Conservation (phyloP, 345 rosid genomes). For the Corchorus olitorius region DNA sequence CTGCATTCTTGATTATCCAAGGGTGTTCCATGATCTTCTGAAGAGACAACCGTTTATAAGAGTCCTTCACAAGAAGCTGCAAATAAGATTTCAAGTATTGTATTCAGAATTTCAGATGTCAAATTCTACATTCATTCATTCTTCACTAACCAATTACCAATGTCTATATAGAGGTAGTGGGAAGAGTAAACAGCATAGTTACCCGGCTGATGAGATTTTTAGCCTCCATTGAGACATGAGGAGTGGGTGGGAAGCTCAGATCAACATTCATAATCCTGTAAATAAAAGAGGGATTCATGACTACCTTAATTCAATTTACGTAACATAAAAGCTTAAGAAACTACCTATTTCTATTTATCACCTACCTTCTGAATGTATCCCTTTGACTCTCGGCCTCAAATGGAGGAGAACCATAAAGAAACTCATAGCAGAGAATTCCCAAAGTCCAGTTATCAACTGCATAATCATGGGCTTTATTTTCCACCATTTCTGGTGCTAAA, state of each 20-base stretch:
- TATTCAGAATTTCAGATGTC: background rate
- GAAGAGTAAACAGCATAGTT: background rate
- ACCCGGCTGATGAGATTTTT: conserved; percentile 69
- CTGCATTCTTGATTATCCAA: conserved; percentile 83
- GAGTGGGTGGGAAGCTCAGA: conserved; percentile 69
- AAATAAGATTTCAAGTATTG: conserved; percentile 17
- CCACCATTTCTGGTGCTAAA: conserved; percentile 97
- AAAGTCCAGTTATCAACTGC: conserved; percentile 98
- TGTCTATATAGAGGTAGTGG: background rate
- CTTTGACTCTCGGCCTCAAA: conserved; percentile 88
- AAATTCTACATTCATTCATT: background rate
- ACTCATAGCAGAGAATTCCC: conserved; percentile 91
- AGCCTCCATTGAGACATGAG: conserved; percentile 69
- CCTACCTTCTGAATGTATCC: conserved; percentile 79
- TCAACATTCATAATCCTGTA: conserved; percentile 83
- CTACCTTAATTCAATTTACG: background rate
- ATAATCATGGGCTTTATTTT: conserved; percentile 80
- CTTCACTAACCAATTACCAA: background rate
- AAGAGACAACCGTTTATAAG: conserved; percentile 79
- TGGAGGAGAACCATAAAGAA: conserved; percentile 89
- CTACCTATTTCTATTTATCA: background rate
- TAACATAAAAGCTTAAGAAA: conserved; percentile 4
- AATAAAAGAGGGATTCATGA: background rate
- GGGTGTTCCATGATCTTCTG: conserved; percentile 85
- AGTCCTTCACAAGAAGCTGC: conserved; percentile 90